Conservation (phyloP, 306 rosid species). For the apple (Malus domestica) region DNA sequence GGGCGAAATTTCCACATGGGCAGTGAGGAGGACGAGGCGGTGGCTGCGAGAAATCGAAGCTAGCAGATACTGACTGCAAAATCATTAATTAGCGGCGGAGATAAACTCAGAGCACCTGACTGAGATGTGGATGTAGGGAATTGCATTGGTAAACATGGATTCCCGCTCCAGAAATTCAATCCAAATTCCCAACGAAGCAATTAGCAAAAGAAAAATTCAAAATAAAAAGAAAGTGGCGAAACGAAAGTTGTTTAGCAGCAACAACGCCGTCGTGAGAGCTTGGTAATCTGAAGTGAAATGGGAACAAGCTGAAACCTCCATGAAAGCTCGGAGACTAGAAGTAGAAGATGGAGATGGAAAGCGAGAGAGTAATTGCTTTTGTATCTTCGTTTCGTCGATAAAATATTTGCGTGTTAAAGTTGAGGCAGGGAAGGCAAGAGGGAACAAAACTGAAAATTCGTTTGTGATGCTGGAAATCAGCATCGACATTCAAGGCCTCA, state of each 20-base stretch:
- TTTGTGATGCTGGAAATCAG: background rate
- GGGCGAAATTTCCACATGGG: slow-evolving; percentile 32
- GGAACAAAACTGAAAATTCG: background rate
- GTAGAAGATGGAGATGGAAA: background rate
- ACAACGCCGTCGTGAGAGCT: slow-evolving; percentile 21
- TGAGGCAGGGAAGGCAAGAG: background rate
- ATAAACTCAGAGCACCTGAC: slow-evolving; percentile 10
- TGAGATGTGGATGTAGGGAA: slow-evolving; percentile 18
- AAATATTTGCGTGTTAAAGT: background rate
- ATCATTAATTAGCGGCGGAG: slow-evolving; percentile 40
- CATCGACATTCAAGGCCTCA: slow-evolving; percentile 41
- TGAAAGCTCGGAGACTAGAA: background rate
- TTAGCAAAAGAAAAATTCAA: background rate
- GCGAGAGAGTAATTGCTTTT: background rate
- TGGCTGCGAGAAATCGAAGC: slow-evolving; percentile 35
- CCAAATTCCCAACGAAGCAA: background rate
- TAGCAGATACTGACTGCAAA: slow-evolving; percentile 39
- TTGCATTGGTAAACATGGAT: slow-evolving; percentile 34
- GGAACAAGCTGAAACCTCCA: slow-evolving; percentile 9
- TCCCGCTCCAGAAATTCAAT: background rate
- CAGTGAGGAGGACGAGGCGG: slow-evolving; percentile 28
- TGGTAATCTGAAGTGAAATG: background rate
- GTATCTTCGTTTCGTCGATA: background rate
- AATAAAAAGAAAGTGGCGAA: background rate
- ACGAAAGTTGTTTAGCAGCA: background rate